Evolutionary conservation across 768 basidiomycete genomes (phyloP), one percentile per base, ranked within the genome.

Genomic region (Leccinum subgranulosum): DNA sequence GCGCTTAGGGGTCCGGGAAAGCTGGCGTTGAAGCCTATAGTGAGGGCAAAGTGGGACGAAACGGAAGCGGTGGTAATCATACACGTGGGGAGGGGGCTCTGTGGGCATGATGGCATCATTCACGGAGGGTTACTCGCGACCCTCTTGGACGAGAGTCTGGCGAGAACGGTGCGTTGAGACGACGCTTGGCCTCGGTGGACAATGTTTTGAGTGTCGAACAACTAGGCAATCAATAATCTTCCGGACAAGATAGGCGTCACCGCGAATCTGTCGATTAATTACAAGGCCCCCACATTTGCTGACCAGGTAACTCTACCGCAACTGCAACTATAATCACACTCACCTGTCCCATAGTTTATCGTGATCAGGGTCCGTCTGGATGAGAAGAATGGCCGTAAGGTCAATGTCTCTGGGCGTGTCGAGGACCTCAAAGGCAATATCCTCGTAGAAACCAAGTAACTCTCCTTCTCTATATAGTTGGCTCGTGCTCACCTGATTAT

Each of bases 71-170:
- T 85, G 27, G 77, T 84, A 6, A 76, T 97, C 58, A 55, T 94
- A 2, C 96, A 98, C 65, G 77, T 97, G 2, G 96, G 96, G 2
- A 75, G 90, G 43, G 90, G 87, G 2, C 60, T 98, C 52, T 98
- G 96, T 67, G 95, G 92, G 4, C 89, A 96, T 60, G 94, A 96
- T 72, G 96, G 96, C 0, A 94, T 99, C 59, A 76, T 98, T 3
- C 96, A 99, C 64, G 96, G 96, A 0, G 96, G 96, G 1, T 66
- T 98, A 57, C 77, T 98, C 19, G 93, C 94, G 39, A 97, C 94
- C 2, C 72, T 98, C 17, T 70, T 97, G 55, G 96, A 99, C 61
- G 96, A 99, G 77, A 78, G 79, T 15, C 68, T 97, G 45, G 87
- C 87, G 55, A 76, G 96, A 58, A 88, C 84, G 64, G 95, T 95